These are phyloP conservation scores for Dunaliella primolecta DNA, from an alignment of 139 green algal species.

Conservation along the genomic window DNA sequence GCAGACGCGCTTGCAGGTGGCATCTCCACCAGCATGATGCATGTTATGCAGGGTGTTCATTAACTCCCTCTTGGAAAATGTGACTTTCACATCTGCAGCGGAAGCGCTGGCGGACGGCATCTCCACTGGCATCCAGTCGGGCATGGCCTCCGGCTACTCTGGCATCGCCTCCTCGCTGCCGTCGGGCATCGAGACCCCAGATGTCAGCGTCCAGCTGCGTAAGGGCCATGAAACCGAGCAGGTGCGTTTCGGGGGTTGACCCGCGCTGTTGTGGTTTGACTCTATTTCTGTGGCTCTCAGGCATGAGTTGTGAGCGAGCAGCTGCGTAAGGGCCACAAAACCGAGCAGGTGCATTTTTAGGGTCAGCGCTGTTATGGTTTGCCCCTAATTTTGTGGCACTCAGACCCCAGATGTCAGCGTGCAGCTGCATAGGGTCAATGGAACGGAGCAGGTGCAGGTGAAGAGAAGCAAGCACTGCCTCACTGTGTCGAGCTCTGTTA, in stretches of 20 bases:
- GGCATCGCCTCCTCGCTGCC: constrained; percentile 75
- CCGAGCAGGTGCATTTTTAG: constrained; percentile 31
- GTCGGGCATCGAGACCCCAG: constrained; percentile 78
- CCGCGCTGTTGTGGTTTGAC: not conserved
- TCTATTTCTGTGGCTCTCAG: too few relatives aligned
- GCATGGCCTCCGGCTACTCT: constrained; percentile 48
- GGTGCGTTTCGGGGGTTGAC: constrained; percentile 23
- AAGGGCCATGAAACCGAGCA: constrained; percentile 63
- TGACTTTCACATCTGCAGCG: constrained; percentile 35
- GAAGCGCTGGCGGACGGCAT: constrained; percentile 57
- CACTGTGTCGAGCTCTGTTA: too few relatives aligned
- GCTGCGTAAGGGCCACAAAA: constrained; percentile 78
- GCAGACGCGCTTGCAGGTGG: constrained; percentile 57
- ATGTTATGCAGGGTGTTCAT: not conserved
- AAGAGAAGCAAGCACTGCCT: too few relatives aligned
- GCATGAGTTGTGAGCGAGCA: constrained; percentile 79
- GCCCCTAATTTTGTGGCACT: too few relatives aligned
- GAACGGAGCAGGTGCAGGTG: constrained; percentile 43
- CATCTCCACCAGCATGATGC: constrained; percentile 38
- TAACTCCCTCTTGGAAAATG: not conserved
- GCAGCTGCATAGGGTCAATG: constrained; percentile 83
- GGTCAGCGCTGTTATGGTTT: not conserved
- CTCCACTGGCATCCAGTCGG: constrained; percentile 32
- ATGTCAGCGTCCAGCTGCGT: constrained; percentile 83
- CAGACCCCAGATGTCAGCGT: constrained; percentile 81